Conservation (phyloP, 768 basidiomycete species). For the Russula griseocarnosa region DNA sequence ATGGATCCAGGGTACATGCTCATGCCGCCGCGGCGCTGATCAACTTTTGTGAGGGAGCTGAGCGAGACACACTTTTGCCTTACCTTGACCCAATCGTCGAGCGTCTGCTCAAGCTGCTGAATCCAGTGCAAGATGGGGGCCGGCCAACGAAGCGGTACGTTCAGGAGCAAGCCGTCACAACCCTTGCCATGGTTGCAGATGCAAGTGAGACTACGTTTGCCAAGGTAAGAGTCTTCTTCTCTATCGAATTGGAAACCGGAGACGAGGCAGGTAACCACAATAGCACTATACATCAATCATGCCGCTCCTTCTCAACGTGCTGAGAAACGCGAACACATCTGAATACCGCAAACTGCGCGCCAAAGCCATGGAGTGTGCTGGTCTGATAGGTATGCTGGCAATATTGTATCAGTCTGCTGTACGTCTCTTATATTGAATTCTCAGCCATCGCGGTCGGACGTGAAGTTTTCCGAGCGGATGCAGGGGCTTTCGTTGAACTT, state of each 20-base stretch:
- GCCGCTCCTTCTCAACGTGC: constrained; percentile 73
- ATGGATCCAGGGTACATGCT: constrained; percentile 61
- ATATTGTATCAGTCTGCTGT: no score
- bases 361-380: constrained; percentile 91
- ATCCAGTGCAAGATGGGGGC: constrained; percentile 42
- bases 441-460: constrained; percentile 83
- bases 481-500: constrained; percentile 63
- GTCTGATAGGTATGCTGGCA: constrained; percentile 62
- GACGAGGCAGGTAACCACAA: background rate
- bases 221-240: constrained; percentile 44
- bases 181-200: constrained; percentile 85
- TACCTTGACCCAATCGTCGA: constrained; percentile 80
- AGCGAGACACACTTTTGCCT: constrained; percentile 63
- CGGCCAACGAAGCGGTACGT: constrained; percentile 58
- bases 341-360: constrained; percentile 66
- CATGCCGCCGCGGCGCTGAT: constrained; percentile 86
- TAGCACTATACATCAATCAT: constrained; percentile 77
- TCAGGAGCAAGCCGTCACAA: constrained; percentile 85
- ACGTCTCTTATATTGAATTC: background rate
- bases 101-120: constrained; percentile 61
- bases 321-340: constrained; percentile 63
- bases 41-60: constrained; percentile 88
- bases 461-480: constrained; percentile 73
- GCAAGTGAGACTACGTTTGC: constrained; percentile 75
- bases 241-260: background rate